Evolutionary conservation across 805 yeast genomes (phyloP), one percentile per base, ranked within the genome.

Genomic region (Wickerhamiella spandovensis): DNA sequence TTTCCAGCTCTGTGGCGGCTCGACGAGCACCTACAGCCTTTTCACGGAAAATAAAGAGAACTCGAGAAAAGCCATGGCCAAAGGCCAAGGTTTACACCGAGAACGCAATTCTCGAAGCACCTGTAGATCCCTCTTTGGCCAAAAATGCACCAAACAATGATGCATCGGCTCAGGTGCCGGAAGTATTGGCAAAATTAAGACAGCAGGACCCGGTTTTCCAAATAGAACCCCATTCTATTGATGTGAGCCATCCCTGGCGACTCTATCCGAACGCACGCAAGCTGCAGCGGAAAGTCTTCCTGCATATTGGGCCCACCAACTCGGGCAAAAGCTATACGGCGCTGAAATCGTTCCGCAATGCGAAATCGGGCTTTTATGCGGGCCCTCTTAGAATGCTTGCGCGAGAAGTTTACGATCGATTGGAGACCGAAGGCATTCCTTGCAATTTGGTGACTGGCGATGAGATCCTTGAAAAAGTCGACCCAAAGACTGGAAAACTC

Each of bases 221-320:
- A 24, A 10, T 28, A 9, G 3, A 18, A 9, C 46, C 30, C 35
- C 37, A 44, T 9, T 18, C 54, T 2, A 21, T 65, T 5, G 79
- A 77, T 56, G 66, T 79, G 22, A 63, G 72, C 17, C 72, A 78
- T 54, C 92, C 92, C 0, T 76, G 76, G 9, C 79, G 79, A 55
- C 84, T 95, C 88, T 92, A 73, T 59, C 95, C 97, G 0, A 78
- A 73, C 44, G 94, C 98, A 0, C 72, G 97, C 39, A 76, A 79
- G 54, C 71, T 87, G 69, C 80, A 78, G 55, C 71, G 99, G 39
- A 81, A 82, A 47, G 73, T 92, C 46, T 74, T 83, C n/a, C 76
- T 92, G 79, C 99, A 92, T 63, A 85, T 92, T 10, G 99, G 99
- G 0, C 98, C 99, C 1, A 92, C 99, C 0, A 92, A 92, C 64